Conservation (phyloP, 2,329 filamentous ascomycete genomes). For the Chalaropsis ovoidea region DNA sequence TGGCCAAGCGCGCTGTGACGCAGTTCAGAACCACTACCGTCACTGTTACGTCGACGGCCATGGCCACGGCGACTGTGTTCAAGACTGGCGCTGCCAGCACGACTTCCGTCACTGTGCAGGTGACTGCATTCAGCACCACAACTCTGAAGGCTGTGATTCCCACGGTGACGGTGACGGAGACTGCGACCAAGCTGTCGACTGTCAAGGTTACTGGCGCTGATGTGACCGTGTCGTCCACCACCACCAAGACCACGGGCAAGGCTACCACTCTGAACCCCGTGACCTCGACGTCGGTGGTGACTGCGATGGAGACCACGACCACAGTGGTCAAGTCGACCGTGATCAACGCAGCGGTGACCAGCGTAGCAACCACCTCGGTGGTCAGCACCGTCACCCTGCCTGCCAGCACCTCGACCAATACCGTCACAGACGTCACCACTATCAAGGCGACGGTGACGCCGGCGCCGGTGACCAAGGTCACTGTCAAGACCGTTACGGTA, state of each 20-base stretch:
- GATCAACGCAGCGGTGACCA: constrained; percentile 12
- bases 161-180: not conserved
- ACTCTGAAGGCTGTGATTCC: constrained; percentile 9
- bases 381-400: constrained; percentile 1
- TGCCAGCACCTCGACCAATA: constrained; percentile 5
- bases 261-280: not conserved
- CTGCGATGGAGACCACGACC: constrained; percentile 4
- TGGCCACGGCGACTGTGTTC: constrained; percentile 3
- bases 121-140: not conserved
- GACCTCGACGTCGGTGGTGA: constrained; percentile 5
- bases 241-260: constrained; percentile 15
- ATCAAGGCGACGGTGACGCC: not conserved
- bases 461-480: not conserved
- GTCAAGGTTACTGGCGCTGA: not conserved
- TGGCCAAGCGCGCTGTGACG: constrained; percentile 3
- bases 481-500: constrained; percentile 10
- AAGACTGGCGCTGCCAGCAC: constrained; percentile 1
- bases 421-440: not conserved
- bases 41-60: constrained; percentile 8
- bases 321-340: constrained; percentile 7
- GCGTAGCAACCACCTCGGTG: not conserved
- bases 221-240: constrained; percentile 10
- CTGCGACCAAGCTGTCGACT: not conserved
- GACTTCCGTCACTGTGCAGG: not conserved
- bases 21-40: constrained; percentile 8